Evolutionary conservation across 495 filamentous ascomycete species (phyloP), one percentile per base, ranked within the genome.

Genomic region (Astrothelium macrocarpum): DNA sequence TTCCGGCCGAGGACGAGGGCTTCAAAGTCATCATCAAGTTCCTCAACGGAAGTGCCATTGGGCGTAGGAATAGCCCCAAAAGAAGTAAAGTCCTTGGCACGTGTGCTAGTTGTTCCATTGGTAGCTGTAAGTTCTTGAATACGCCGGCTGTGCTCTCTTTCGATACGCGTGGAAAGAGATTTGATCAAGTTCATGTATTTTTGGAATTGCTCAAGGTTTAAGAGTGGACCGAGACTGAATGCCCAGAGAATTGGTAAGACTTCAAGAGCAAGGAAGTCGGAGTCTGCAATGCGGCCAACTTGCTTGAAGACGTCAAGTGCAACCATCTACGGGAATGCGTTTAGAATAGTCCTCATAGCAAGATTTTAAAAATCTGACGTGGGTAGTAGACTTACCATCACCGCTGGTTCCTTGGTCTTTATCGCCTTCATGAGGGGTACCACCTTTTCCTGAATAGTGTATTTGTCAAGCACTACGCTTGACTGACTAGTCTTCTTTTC

Each of bases 331-430:
- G 58, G 25, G 9, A 16, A 56, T 9, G 16, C 9, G 9, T 4
- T 9, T 5, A 56, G 49, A 29, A 11, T 28, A 9, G 12, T 56
- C 10, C 49, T 10, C 23, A 25, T 9, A 20, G 49, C 12, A 56
- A 56, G 9, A 28, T 28, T 25, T 9, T 11, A 29, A 20, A 5
- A 56, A 16, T 18, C 16, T 5, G n/a, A n/a, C n/a, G n/a, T 25
- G 53, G 34, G 20, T 25, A 31, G 16, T 25, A 43, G 34, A 53
- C 68, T 45, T 72, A 76, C 73, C 88, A 96, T 96, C 2, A 98
- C 94, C 1, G 90, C 92, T 0, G 94, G 94, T 70, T 98, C 94
- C 70, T 95, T 97, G 0, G 94, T 98, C 72, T 97, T 97, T 73
- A 98, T 97, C 0, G 78, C 90, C 70, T 89, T 91, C 61, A 98